Base-by-base conservation (phyloP, 495 filamentous ascomycete species). In the Lophium mytilinum region DNA sequence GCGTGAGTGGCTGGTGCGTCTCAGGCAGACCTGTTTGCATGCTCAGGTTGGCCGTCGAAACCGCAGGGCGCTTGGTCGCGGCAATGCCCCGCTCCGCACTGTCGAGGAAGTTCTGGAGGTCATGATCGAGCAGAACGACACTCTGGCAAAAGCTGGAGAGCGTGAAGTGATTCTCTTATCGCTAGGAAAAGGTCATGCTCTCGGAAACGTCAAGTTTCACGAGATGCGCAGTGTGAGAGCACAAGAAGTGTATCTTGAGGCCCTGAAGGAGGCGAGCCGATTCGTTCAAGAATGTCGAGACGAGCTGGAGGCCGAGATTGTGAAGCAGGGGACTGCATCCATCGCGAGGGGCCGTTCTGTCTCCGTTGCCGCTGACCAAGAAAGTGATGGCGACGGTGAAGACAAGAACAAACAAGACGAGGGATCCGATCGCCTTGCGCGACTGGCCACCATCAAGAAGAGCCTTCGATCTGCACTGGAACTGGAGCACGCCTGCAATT, bases 21-120 rank as follows among this genome's bases (percentile, higher is more conserved):
- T 98, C 35, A 82, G 92, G 12, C 88, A 93, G 66, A 88, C 85
- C 1, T 90, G 88, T 56, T 77, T 96, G n/a, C 88, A 96, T 71
- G 87, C 92, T 2, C 76, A 90, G 54, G 79, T 90, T 37, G 85
- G 84, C 8, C 76, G 72, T 9, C 75, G 75, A n/a, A 89, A 88
- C 66, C 78, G 86, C 17, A 78, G 78, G 53, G 81, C 81, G 0
- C 72, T 95, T 6, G 87, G 88, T 71, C 75, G 30, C 18, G 80
- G 73, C 33, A 76, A 76, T 53, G 86, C 81, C 0, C 83, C 85
- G 8, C 70, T 93, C 49, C 75, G 84, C n/a, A 92, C 90, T 8
- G 84, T 95, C 6, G 77, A 80, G 14, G 86, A 97, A 64, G 89
- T 96, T 1, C 72, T 97, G 19, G 83, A 88, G 40, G 83, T 84